Evolutionary conservation across 2,329 filamentous ascomycete genomes (phyloP), one percentile per base, ranked within the genome.

Genomic region (Sarocladium oryzae): DNA sequence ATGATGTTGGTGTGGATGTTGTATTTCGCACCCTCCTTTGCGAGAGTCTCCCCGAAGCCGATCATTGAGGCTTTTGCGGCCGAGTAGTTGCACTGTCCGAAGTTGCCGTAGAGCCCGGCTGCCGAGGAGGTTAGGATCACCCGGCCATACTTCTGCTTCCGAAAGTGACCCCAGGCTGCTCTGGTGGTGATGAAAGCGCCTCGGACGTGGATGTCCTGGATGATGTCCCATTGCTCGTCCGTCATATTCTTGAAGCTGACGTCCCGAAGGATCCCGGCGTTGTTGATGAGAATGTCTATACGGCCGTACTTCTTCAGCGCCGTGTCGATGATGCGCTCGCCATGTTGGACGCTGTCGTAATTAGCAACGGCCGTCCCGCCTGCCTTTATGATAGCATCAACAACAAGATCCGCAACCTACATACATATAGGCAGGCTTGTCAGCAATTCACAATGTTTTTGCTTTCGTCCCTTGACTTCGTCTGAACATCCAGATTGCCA

Each of bases 161-260:
- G 82, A 81, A 99, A 97, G 72, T 97, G 79, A 54, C 92, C 90
- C 92, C 92, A 99, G 50, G 93, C 93, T 56, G 93, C 93, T 69
- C 84, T 85, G 55, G 93, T 81, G 69, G 89, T 95, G 82, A 96
- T 97, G 80, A 95, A 99, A 63, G 90, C 86, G 61, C 93, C 93
- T 66, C 84, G 86, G 62, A 96, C 84, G 71, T 99, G 92, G 52
- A 97, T 91, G 67, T 84, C 86, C 71, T 92, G 88, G 67, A 96
- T 88, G 60, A 96, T 74, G 67, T 99, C 92, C 92, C 93, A 99
- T 70, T 99, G 93, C 66, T 86, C 73, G 69, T 99, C 92, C 69
- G 86, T 93, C 82, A 97, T 95, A 74, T 97, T 97, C 81, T 96
- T 96, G 77, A 99, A 97, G 79, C 88, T 92, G 66, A 97, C 70